phyloP scores from a whole-genome alignment of 2,329 filamentous ascomycete genomes.

The Penicillium sp. region DNA sequence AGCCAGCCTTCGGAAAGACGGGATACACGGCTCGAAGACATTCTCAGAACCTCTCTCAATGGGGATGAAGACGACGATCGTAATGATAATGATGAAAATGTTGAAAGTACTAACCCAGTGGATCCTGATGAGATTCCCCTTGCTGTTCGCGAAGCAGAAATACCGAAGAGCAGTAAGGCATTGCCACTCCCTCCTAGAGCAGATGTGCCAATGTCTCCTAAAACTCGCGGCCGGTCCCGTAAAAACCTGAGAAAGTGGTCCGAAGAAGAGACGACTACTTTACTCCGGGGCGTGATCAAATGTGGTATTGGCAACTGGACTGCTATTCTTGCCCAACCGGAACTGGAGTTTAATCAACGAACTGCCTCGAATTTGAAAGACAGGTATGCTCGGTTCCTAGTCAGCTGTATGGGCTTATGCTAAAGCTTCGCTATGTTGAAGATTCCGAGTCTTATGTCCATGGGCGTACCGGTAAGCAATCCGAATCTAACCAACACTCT shows the following conservation, averaged over 20 bases:
- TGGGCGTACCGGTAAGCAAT: constrained; percentile 42
- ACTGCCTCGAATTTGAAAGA: constrained; percentile 65
- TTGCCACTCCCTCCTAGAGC: constrained; percentile 10
- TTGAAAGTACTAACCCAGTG: constrained; percentile 9
- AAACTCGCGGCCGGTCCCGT: constrained; percentile 41
- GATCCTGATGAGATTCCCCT: constrained; percentile 5
- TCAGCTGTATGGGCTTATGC: constrained; percentile 8
- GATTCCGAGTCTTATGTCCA: constrained; percentile 56
- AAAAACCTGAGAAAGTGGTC: constrained; percentile 57
- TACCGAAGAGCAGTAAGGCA: not conserved
- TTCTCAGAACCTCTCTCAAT: constrained; percentile 31
- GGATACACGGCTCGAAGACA: constrained; percentile 38
- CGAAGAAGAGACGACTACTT: constrained; percentile 58
- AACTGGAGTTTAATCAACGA: constrained; percentile 57
- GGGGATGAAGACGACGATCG: constrained; percentile 16
- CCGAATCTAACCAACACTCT: not conserved
- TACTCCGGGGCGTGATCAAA: constrained; percentile 58
- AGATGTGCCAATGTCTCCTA: constrained; percentile 31
- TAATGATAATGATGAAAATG: constrained; percentile 15
- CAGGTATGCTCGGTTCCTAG: constrained; percentile 36
- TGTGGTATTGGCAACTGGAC: constrained; percentile 66
- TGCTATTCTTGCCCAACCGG: constrained; percentile 56
- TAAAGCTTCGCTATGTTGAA: constrained; percentile 25
- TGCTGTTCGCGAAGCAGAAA: constrained; percentile 9
- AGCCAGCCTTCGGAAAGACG: constrained; percentile 29